A percentile compares a stretch with the other conserved stretches of the same genome.
phyloP scores from a whole-genome alignment of 2,329 filamentous ascomycete genomes.

The Epichloe sibirici region DNA sequence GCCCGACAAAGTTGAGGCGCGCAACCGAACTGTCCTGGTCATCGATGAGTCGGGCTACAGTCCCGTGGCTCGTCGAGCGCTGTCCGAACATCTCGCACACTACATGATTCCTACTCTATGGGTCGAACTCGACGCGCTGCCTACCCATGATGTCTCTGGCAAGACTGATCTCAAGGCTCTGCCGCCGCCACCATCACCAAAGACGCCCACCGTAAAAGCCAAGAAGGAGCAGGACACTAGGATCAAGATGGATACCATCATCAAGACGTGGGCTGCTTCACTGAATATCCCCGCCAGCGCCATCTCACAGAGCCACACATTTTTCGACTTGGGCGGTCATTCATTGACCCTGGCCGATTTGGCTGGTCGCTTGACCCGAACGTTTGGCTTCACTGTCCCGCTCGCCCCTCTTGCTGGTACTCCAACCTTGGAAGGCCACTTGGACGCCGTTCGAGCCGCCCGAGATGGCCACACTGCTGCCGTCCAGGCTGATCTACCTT shows the following conservation, averaged over 20 bases:
- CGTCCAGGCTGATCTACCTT: conserved; percentile 63
- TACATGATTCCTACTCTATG: conserved; percentile 76
- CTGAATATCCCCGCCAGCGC: conserved; percentile 50
- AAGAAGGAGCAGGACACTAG: conserved; percentile 46
- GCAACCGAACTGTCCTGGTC: conserved; percentile 47
- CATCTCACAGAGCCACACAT: conserved; percentile 60
- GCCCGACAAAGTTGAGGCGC: conserved; percentile 46
- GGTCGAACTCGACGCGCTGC: conserved; percentile 59
- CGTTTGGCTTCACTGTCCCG: conserved; percentile 62
- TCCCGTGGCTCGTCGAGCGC: conserved; percentile 50
- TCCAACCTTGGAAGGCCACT: conserved; percentile 59
- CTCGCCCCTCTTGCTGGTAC: conserved; percentile 59
- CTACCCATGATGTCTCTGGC: conserved; percentile 67
- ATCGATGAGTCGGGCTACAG: conserved; percentile 63
- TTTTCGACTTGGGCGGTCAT: conserved; percentile 73
- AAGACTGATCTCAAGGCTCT: conserved; percentile 65
- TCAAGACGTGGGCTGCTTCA: conserved; percentile 59
- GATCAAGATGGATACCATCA: conserved; percentile 54
- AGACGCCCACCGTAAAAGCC: conserved; percentile 25
- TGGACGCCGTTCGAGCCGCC: conserved; percentile 57
- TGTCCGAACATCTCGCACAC: conserved; percentile 57
- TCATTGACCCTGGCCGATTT: conserved; percentile 67
- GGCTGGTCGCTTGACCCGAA: conserved; percentile 54
- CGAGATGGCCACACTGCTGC: conserved; percentile 62
- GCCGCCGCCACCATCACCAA: conserved; percentile 48